Evolutionary conservation across 2,329 filamentous ascomycete species (phyloP), one percentile per base, ranked within the genome.

Genomic region (Didymella keratinophila): DNA sequence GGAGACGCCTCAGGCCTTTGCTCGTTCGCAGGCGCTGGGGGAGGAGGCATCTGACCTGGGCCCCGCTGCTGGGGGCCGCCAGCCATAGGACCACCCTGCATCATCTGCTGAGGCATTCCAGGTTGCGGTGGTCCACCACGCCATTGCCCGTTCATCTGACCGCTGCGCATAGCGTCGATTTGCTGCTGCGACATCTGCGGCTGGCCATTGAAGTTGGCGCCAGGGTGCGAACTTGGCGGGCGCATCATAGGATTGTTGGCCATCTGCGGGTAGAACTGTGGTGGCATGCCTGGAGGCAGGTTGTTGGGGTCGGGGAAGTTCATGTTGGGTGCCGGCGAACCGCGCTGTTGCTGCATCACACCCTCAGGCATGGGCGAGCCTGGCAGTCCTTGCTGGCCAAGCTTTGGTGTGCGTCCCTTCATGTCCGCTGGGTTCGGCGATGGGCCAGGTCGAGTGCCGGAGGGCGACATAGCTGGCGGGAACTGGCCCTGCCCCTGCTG

Each of bases 351-450:
- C 83, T 85, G 58, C 86, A 90, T 80, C 84, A 87, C 70, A 14
- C 86, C 89, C 71, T 91, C 90, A 2, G 89, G 88, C 61, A 90
- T 82, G 8, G 87, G 90, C 23, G 88, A 92, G 23, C 72, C 72
- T 14, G 89, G 88, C 64, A 92, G 87, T 55, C 84, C 87, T 36
- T 84, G 84, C 57, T 86, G 86, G 68, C 85, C 86, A 83, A 92
- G 87, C 76, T 91, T 89, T 25, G 89, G 89, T 25, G 89, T 91
- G 48, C 87, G 87, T 49, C 90, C 88, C 82, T 91, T 92, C 84
- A 92, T 92, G 61, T 93, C 91, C 43, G 84, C 82, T 21, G 91
- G 89, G 72, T 91, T 93, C 34, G 91, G 91, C 11, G 91, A 93
- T 25, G 89, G 87, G 32, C 87, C 89, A 59, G 84, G 83, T 71